phyloP scores from a whole-genome alignment of 192 early-diverging fungal species.

The Coemansia umbellata region DNA sequence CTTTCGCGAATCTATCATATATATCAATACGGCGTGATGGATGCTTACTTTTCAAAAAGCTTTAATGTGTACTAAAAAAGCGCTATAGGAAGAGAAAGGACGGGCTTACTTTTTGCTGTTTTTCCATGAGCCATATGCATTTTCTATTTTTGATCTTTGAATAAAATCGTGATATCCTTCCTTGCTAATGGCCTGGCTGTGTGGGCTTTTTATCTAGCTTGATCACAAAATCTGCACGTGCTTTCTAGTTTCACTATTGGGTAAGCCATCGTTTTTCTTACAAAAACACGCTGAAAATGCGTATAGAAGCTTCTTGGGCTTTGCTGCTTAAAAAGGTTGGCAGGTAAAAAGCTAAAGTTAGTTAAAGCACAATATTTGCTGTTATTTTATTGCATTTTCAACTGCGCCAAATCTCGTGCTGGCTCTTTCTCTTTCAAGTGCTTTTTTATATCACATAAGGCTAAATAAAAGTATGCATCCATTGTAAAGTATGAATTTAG shows the following conservation, averaged over 20 bases:
- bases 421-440: constrained; percentile 26
- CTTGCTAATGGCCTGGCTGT: too few species aligned
- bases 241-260: too few species aligned
- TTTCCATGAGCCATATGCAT: too few species aligned
- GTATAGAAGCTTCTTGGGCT: too few species aligned
- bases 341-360: too few species aligned
- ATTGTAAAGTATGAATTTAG: constrained; percentile 2
- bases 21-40: background rate
- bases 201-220: too few species aligned
- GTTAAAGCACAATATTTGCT: background rate
- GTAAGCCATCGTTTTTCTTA: too few species aligned
- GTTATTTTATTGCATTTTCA: background rate
- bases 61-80: background rate
- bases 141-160: too few species aligned
- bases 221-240: too few species aligned
- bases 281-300: too few species aligned
- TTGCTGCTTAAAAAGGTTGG: too few species aligned
- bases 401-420: background rate
- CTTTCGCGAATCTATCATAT: constrained; percentile 3
- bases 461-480: constrained; percentile 40
- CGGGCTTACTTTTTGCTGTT: background rate
- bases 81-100: constrained; percentile 8
- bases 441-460: constrained; percentile 19
- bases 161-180: too few species aligned
- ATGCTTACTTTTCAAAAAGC: constrained; percentile 15